Conservation (phyloP, 192 early-diverging fungal genomes). For the Linnemannia elongata region DNA sequence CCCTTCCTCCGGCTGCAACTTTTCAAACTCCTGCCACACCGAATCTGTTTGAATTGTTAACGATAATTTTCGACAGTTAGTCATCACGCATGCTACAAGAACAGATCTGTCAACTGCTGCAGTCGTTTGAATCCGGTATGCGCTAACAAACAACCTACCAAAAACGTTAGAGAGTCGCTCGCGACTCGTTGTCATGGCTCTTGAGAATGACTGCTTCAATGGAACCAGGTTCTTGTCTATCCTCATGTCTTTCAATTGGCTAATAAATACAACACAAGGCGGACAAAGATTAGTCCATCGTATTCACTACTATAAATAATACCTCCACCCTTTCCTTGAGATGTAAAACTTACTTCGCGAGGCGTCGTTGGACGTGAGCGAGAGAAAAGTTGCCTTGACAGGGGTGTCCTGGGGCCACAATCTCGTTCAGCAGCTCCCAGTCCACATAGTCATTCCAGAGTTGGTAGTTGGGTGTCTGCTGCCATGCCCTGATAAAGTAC, state of each 20-base stretch:
- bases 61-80: no score
- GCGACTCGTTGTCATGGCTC: constrained; percentile 63
- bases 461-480: constrained; percentile 73
- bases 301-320: no score
- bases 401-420: constrained; percentile 67
- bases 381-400: constrained; percentile 67
- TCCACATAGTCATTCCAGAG: constrained; percentile 75
- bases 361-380: constrained; percentile 61
- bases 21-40: constrained; percentile 56
- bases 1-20: constrained; percentile 46
- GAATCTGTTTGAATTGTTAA: constrained; percentile 11
- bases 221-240: constrained; percentile 64
- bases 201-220: constrained; percentile 61
- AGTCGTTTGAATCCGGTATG: no score
- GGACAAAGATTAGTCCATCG: not conserved
- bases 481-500: constrained; percentile 76
- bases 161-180: constrained; percentile 60
- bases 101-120: not conserved
- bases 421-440: constrained; percentile 68
- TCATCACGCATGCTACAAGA: not conserved
- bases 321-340: not conserved
- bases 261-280: constrained; percentile 14
- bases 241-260: constrained; percentile 65
- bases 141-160: constrained; percentile 11
- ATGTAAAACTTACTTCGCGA: constrained; percentile 61